A percentile compares a stretch with the other conserved stretches of the same genome.
Conservation (phyloP, 2,329 filamentous ascomycete genomes). For the Verticillium tricorpus region DNA sequence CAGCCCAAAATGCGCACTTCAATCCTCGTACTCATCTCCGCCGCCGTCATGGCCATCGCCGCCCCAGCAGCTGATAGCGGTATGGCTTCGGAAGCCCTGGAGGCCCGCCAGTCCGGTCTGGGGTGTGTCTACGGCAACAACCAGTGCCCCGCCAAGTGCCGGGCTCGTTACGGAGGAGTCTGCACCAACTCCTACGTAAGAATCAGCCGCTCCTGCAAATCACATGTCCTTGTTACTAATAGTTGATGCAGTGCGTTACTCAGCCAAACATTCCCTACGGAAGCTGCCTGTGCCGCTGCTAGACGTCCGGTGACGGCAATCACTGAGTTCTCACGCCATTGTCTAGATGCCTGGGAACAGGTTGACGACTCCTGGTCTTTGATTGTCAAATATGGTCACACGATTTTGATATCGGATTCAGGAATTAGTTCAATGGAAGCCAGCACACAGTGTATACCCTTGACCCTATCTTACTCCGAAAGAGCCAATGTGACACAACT, state of each 20-base stretch:
- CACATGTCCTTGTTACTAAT: neutral
- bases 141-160: slow-evolving; percentile 2
- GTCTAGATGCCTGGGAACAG: too few species aligned
- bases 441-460: too few species aligned
- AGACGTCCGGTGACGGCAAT: too few species aligned
- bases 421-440: too few species aligned
- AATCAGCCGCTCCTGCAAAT: too few species aligned
- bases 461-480: too few species aligned
- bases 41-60: neutral
- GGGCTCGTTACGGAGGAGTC: neutral
- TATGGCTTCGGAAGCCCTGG: neutral
- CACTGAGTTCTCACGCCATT: too few species aligned
- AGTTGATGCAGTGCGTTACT: neutral
- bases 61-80: neutral
- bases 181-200: slow-evolving; percentile 1
- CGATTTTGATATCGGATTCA: too few species aligned
- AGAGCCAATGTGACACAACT: too few species aligned
- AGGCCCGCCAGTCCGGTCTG: neutral
- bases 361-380: too few species aligned
- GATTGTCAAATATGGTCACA: too few species aligned
- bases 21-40: neutral
- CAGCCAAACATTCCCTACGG: neutral
- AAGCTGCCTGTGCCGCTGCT: too few species aligned
- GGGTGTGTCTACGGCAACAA: slow-evolving; percentile 4
- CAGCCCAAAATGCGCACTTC: neutral